A percentile compares a stretch with the other conserved stretches of the same genome.
Conservation (phyloP, 2,329 filamentous ascomycete genomes). For the Thermomyces lanuginosus region DNA sequence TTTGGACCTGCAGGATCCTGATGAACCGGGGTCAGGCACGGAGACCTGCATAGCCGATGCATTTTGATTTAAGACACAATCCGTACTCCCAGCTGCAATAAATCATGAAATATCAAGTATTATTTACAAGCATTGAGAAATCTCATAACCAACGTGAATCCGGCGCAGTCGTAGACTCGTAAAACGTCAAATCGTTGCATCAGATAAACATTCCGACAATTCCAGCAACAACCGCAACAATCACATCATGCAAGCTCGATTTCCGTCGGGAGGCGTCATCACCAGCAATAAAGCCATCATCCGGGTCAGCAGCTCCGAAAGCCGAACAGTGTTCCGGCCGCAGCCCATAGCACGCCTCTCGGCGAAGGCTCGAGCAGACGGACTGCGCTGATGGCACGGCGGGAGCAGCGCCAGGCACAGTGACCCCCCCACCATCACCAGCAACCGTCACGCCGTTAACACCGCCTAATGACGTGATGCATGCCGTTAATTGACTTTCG, state of each 20-base stretch:
- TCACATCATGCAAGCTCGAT: constrained; percentile 27
- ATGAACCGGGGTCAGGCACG: no score
- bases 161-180: no score
- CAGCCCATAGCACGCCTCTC: constrained; percentile 33
- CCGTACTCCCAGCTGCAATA: no score
- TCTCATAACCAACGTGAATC: no score
- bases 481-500: constrained; percentile 30
- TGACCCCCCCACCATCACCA: constrained; percentile 31
- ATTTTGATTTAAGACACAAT: no score
- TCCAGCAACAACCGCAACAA: constrained; percentile 28
- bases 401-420: constrained; percentile 27
- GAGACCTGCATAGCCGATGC: no score
- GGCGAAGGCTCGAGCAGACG: constrained; percentile 32
- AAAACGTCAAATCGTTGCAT: constrained; percentile 7
- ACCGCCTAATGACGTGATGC: constrained; percentile 31
- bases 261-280: constrained; percentile 14
- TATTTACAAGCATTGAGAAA: no score
- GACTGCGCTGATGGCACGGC: constrained; percentile 28
- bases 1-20: no score
- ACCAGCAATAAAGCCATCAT: constrained; percentile 9
- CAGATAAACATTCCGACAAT: constrained; percentile 30
- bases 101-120: no score
- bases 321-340: constrained; percentile 30
- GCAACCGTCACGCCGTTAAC: constrained; percentile 36
- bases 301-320: constrained; percentile 16